Evolutionary conservation across 179 eudicot species (phyloP), one percentile per base, ranked within the genome.

Genomic region (Beta corolliflora): DNA sequence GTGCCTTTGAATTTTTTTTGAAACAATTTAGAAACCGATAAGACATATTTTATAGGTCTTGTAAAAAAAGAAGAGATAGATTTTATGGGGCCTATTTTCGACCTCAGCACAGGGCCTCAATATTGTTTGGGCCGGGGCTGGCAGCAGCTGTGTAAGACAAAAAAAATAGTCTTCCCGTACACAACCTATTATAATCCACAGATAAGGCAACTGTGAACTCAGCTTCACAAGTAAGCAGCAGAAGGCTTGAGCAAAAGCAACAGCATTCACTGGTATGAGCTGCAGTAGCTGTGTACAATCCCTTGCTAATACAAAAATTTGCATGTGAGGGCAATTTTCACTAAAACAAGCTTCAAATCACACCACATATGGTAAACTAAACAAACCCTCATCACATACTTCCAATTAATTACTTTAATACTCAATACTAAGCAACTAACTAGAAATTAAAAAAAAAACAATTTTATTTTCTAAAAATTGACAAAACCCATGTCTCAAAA

Each of bases 171-270:
- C 23, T 10, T n/a, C 7, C 8, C 29, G 7, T 36, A 7, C 16
- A 1, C 46, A 3, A n/a, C 23, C 67, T 52, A 59, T 66, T 29
- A 73, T 16, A 53, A n/a, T 5, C n/a, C 44, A 68, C 56, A n/a
- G 3, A 11, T 12, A 50, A 76, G 21, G 18, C 56, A 50, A 59
- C 54, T 19, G 72, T n/a, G 45, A 77, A 21, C 59, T 77, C 60
- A 41, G 48, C 73, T 60, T 59, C 78, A 63, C 63, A 16, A 8
- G 23, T 61, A 36, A 61, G n/a, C n/a, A n/a, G 83, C 50, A 65
- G 15, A 21, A 61, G 53, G 73, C 45, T 45, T 8, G 55, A 81
- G 66, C 64, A 81, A 19, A 48, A 48, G 52, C 9, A 48, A 1
- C 55, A 54, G 19, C 19, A 68, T 41, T 44, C 52, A 68, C 52